A percentile compares a stretch with the other conserved stretches of the same genome.
These are phyloP conservation scores for Myriosclerotinia duriaeana DNA, from an alignment of 2,329 filamentous ascomycete species.

Conservation along the genomic window DNA sequence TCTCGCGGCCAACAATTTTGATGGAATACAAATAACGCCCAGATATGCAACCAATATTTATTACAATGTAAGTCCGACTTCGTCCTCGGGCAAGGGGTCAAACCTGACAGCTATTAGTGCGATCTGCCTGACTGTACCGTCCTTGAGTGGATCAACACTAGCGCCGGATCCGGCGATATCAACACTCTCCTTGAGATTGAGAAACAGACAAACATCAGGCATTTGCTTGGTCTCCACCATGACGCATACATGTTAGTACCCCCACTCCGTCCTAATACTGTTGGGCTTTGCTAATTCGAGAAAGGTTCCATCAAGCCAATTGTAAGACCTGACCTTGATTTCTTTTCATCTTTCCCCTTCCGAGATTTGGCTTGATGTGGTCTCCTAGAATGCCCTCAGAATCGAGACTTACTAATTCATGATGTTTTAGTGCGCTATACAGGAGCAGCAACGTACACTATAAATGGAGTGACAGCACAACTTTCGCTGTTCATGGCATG, in stretches of 20 bases:
- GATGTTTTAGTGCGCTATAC: conserved; percentile 19
- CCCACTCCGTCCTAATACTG: no score
- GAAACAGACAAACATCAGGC: conserved; percentile 52
- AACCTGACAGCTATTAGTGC: conserved; percentile 41
- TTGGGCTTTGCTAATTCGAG: neutral
- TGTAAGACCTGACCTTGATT: neutral
- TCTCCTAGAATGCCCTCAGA: neutral
- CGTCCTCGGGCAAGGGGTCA: neutral
- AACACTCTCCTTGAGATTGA: conserved; percentile 52
- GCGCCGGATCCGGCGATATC: conserved; percentile 54
- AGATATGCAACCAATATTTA: conserved; percentile 63
- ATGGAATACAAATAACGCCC: conserved; percentile 56
- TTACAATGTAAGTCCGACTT: conserved; percentile 49
- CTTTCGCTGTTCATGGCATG: conserved; percentile 23
- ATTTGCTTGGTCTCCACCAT: conserved; percentile 52
- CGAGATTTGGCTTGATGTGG: no score
- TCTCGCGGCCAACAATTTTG: conserved; percentile 52
- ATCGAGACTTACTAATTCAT: neutral
- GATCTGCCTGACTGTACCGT: conserved; percentile 55
- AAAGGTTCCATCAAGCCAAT: conserved; percentile 51
- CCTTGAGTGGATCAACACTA: conserved; percentile 60
- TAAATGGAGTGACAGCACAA: conserved; percentile 22
- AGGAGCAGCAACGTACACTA: conserved; percentile 20
- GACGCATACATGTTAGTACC: conserved; percentile 33
- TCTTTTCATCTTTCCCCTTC: neutral